Base-by-base conservation (phyloP, 139 green algal species). In the Nannochloris sp. region DNA sequence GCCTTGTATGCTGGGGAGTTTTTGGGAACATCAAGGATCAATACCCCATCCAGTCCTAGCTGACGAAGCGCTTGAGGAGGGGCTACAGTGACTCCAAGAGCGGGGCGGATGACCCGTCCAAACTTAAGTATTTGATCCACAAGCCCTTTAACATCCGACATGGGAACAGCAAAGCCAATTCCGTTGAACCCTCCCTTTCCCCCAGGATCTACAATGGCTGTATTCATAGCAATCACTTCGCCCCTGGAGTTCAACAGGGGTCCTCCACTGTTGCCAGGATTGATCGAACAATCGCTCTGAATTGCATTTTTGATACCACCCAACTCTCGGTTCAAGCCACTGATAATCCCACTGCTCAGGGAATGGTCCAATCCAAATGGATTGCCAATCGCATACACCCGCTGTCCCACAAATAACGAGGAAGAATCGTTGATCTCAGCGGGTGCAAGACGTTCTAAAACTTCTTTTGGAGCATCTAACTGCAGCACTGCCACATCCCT, bases 41-140 rank as follows among this genome's bases (percentile, higher is more conserved):
- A 55, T 2, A 85, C 59, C 2, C 81, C 79, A 53, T 76, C 49
- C 44, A 78, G 43, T 3, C 63, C 68, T 56, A 85, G 63, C 56
- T 84, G 74, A 3, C 77, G 56, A 28, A 82, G 37, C 0, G 68
- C 69, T 63, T 76, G 67, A 20, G 67, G 60, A 57, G 89, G 87
- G 0, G 89, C 90, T 63, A 96, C 91, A 12, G 80, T 78, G 62
- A 96, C 91, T 48, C 90, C 89, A n/a, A 95, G 65, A n/a, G 91
- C 63, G 3, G 89, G 84, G 1, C 85, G 67, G 12, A 84, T 53
- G 20, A 90, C 71, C 1, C 72, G 65, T 16, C 85, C 87, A 59
- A 84, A 87, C 13, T 56, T 67, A 26, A 94, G 77, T 10, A 94
- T 83, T 75, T 94, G 87, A 3, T 82, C 75, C 6, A 94, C 84